phyloP scores from a whole-genome alignment of 805 yeast genomes.

The Cyberlindnera veronae region DNA sequence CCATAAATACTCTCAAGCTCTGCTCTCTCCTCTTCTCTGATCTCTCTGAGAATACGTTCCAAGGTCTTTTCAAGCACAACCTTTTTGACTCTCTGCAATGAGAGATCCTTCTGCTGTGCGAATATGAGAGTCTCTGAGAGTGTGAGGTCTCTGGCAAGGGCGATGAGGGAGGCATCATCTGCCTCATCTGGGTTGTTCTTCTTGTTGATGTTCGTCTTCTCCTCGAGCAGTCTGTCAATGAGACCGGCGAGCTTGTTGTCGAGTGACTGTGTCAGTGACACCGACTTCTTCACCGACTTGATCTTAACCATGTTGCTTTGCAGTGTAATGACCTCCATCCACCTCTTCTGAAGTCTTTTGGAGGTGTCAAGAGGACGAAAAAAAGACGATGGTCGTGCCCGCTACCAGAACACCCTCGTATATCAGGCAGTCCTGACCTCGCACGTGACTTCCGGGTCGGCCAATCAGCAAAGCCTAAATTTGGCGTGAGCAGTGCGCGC shows the following conservation, averaged over 20 bases:
- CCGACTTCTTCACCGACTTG: conserved; percentile 24
- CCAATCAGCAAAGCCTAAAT: conserved; percentile 19
- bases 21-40: conserved; percentile 58
- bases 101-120: conserved; percentile 62
- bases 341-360: not conserved
- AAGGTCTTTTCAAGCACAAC: conserved; percentile 59
- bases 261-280: conserved; percentile 32
- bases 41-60: conserved; percentile 51
- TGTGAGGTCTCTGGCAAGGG: conserved; percentile 58
- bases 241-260: conserved; percentile 57
- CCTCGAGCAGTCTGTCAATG: conserved; percentile 56
- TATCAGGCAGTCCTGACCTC: not conserved
- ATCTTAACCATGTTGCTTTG: conserved; percentile 30
- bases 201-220: conserved; percentile 46
- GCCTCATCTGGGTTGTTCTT: conserved; percentile 30
- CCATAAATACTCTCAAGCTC: conserved; percentile 34
- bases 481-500: not conserved
- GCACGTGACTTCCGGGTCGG: conserved; percentile 3
- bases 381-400: not conserved
- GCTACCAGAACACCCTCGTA: not conserved
- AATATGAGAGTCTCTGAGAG: conserved; percentile 50
- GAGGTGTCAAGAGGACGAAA: not conserved
- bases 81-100: conserved; percentile 67
- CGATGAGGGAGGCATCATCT: conserved; percentile 39
- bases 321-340: too few species aligned